phyloP scores from a whole-genome alignment of 2,329 filamentous ascomycete species.

The Cadophora malorum region DNA sequence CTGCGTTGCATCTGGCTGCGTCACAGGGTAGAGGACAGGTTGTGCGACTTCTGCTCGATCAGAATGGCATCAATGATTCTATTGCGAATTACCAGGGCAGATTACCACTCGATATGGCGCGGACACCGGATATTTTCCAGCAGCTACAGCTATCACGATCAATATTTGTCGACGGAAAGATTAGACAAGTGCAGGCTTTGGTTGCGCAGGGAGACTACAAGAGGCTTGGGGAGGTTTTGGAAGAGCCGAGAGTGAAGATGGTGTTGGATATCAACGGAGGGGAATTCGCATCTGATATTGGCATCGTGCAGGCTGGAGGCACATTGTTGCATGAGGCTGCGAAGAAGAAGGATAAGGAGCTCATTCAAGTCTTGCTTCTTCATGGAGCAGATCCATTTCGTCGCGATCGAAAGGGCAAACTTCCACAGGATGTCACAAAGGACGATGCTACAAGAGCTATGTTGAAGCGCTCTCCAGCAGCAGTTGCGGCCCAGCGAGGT shows the following conservation, averaged over 20 bases:
- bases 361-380: constrained; percentile 88
- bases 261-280: constrained; percentile 91
- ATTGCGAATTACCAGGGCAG: constrained; percentile 84
- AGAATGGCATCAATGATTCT: constrained; percentile 85
- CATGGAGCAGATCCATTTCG: constrained; percentile 97
- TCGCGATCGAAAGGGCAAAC: constrained; percentile 90
- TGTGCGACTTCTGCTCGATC: constrained; percentile 83
- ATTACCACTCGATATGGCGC: constrained; percentile 84
- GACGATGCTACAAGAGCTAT: constrained; percentile 89
- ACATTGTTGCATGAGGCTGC: constrained; percentile 94
- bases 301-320: constrained; percentile 82
- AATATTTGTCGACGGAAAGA: constrained; percentile 85
- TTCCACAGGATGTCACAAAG: constrained; percentile 95
- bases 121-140: constrained; percentile 95
- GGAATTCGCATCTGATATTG: constrained; percentile 82
- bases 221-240: constrained; percentile 77
- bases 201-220: constrained; percentile 78
- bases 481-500: constrained; percentile 89
- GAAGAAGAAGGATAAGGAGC: constrained; percentile 80
- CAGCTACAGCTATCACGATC: constrained; percentile 89
- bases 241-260: constrained; percentile 84
- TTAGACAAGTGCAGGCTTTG: constrained; percentile 82
- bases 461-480: constrained; percentile 91
- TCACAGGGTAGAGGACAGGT: constrained; percentile 79
- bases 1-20: constrained; percentile 87